phyloP scores from a whole-genome alignment of 441 rosid species.

The Pelargonium myrrhifolium region DNA sequence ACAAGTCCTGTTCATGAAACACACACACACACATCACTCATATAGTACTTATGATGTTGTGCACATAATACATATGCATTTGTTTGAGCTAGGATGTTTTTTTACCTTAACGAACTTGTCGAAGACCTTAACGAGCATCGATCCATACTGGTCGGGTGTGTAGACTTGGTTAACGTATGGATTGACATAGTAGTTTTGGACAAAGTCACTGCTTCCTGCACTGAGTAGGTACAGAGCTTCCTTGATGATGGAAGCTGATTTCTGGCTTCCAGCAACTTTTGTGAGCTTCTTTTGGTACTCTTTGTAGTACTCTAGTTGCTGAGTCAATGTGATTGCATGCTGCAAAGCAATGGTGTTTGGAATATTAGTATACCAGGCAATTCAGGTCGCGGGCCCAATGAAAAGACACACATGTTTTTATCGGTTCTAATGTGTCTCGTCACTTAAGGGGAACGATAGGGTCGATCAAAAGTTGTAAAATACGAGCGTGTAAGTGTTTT shows the following conservation, averaged over 20 bases:
- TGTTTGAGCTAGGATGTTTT: background rate
- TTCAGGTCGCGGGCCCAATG: background rate
- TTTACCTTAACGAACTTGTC: conserved; percentile 38
- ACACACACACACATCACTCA: background rate
- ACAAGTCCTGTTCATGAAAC: conserved; percentile 1
- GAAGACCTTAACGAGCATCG: conserved; percentile 43
- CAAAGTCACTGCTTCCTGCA: conserved; percentile 77
- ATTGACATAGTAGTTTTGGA: conserved; percentile 75
- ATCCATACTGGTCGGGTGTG: conserved; percentile 56
- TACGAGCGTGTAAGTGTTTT: no score
- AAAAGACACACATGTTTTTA: no score
- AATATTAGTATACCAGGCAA: no score
- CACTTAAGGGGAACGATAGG: no score
- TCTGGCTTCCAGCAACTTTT: conserved; percentile 44
- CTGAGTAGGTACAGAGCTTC: conserved; percentile 56
- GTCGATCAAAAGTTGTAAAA: no score
- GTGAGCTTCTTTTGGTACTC: conserved; percentile 68
- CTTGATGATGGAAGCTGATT: conserved; percentile 50
- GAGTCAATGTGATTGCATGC: conserved; percentile 71
- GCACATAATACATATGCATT: no score
- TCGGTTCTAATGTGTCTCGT: no score
- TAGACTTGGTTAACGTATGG: conserved; percentile 50
- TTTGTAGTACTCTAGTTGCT: conserved; percentile 64
- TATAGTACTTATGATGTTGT: no score
- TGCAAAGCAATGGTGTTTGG: conserved; percentile 26